A percentile compares a stretch with the other conserved stretches of the same genome.
These are phyloP conservation scores for Phytopythium chamaehyphon DNA, from an alignment of 352 stramenopile species.

Conservation along the genomic window DNA sequence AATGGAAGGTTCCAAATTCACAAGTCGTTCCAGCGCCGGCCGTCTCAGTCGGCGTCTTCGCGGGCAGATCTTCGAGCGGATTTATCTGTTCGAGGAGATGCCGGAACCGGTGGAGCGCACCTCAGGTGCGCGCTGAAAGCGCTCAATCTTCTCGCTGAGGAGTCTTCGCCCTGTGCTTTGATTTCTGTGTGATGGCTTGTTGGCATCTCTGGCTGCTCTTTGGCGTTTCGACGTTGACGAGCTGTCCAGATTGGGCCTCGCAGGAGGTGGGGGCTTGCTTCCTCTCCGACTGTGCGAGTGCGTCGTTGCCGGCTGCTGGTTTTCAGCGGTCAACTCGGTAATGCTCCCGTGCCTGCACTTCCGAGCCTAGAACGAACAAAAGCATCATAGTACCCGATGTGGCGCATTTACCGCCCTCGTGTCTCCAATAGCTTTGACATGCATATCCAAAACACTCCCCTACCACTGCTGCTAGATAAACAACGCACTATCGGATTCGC, in stretches of 20 bases:
- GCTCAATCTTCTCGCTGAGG: slow-evolving; percentile 75
- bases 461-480: too few relatives aligned
- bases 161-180: too few relatives aligned
- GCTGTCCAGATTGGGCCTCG: slow-evolving; percentile 55
- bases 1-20: slow-evolving; percentile 11
- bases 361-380: slow-evolving; percentile 47
- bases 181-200: too few relatives aligned
- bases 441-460: too few relatives aligned
- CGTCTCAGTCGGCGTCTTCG: slow-evolving; percentile 1
- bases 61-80: slow-evolving; percentile 3
- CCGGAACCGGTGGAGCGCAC: slow-evolving; percentile 40
- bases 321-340: slow-evolving; percentile 62
- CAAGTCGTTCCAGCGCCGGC: slow-evolving; percentile 46
- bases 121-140: slow-evolving; percentile 71
- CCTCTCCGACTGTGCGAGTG: slow-evolving; percentile 39
- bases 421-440: slow-evolving; percentile 80
- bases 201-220: too few relatives aligned
- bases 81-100: slow-evolving; percentile 22
- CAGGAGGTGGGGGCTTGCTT: slow-evolving; percentile 13
- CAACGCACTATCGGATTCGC: too few relatives aligned
- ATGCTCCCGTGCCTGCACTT: slow-evolving; percentile 41
- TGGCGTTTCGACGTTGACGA: slow-evolving; percentile 7
- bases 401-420: slow-evolving; percentile 59
- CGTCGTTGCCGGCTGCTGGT: slow-evolving; percentile 68
- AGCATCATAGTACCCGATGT: slow-evolving; percentile 84